Percentiles rank a stretch among this genome's conserved stretches.
Conservation (phyloP, 163 green algal genomes). For the Chloromonas sp. region DNA sequence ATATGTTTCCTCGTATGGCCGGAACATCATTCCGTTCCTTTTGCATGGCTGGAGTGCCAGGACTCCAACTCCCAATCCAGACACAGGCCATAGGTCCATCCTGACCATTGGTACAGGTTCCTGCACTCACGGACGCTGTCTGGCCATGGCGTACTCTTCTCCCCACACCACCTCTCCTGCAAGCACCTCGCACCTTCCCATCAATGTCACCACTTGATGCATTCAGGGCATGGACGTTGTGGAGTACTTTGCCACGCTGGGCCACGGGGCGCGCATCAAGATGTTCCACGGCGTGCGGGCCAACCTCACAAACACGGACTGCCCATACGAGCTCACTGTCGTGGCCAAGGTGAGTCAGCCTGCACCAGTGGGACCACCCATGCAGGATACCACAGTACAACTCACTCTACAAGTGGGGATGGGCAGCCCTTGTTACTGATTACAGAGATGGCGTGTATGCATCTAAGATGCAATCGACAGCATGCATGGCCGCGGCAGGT, state of each 20-base stretch:
- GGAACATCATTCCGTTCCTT: background rate
- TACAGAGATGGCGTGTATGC: background rate
- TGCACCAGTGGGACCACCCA: background rate
- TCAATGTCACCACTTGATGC: background rate
- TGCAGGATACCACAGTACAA: background rate
- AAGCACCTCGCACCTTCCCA: background rate
- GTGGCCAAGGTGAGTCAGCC: conserved; percentile 25
- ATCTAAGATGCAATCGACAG: background rate
- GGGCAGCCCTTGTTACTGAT: background rate
- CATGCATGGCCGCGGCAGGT: background rate
- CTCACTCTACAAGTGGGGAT: no score
- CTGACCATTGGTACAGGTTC: background rate
- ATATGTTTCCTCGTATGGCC: no score
- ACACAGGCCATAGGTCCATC: no score
- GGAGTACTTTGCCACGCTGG: conserved; percentile 56
- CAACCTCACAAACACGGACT: conserved; percentile 23
- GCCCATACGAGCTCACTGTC: conserved; percentile 56
- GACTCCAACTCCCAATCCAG: no score
- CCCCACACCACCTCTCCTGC: background rate
- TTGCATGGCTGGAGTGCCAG: background rate
- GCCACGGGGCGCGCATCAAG: conserved; percentile 50
- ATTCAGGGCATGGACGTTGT: conserved; percentile 54
- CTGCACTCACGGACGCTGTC: background rate
- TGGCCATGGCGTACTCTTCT: background rate
- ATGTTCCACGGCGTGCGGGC: conserved; percentile 53